phyloP scores from a whole-genome alignment of 2,329 filamentous ascomycete species.

The Aschersonia sp. region DNA sequence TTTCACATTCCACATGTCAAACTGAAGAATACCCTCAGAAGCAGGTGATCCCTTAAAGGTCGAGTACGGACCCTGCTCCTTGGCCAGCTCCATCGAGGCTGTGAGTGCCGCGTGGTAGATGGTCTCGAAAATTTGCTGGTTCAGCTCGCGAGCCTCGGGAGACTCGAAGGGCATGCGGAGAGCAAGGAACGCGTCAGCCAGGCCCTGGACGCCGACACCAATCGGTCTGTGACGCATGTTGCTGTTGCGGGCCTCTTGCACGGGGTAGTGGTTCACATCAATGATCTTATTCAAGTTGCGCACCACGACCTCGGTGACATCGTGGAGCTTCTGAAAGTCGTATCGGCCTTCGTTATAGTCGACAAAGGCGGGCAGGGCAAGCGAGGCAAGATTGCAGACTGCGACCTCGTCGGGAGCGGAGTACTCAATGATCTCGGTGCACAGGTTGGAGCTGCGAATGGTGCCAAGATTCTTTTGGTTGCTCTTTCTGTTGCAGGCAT shows the following conservation, averaged over 20 bases:
- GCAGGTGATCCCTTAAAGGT: slow-evolving; percentile 89
- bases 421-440: slow-evolving; percentile 98
- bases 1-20: slow-evolving; percentile 95
- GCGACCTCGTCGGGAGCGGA: slow-evolving; percentile 94
- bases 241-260: slow-evolving; percentile 81
- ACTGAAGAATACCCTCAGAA: slow-evolving; percentile 91
- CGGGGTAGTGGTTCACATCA: slow-evolving; percentile 97
- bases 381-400: slow-evolving; percentile 92
- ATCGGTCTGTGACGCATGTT: slow-evolving; percentile 96
- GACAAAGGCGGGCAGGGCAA: slow-evolving; percentile 82
- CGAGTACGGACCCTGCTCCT: slow-evolving; percentile 69
- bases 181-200: slow-evolving; percentile 95
- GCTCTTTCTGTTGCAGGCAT: slow-evolving; percentile 95
- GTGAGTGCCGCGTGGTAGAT: slow-evolving; percentile 95
- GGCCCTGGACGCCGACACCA: slow-evolving; percentile 91
- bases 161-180: slow-evolving; percentile 96
- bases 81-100: slow-evolving; percentile 74
- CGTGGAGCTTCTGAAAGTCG: slow-evolving; percentile 93
- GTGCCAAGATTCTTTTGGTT: slow-evolving; percentile 99
- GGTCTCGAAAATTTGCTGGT: slow-evolving; percentile 98
- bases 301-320: slow-evolving; percentile 82
- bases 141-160: slow-evolving; percentile 80
- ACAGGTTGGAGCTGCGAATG: slow-evolving; percentile 96
- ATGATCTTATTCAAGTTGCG: slow-evolving; percentile 98
- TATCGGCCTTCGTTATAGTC: slow-evolving; percentile 74